A percentile compares a stretch with the other conserved stretches of the same genome.
Evolutionary conservation across 2,329 filamentous ascomycete genomes (phyloP).

Genomic region (Calonectria pauciramosa): DNA sequence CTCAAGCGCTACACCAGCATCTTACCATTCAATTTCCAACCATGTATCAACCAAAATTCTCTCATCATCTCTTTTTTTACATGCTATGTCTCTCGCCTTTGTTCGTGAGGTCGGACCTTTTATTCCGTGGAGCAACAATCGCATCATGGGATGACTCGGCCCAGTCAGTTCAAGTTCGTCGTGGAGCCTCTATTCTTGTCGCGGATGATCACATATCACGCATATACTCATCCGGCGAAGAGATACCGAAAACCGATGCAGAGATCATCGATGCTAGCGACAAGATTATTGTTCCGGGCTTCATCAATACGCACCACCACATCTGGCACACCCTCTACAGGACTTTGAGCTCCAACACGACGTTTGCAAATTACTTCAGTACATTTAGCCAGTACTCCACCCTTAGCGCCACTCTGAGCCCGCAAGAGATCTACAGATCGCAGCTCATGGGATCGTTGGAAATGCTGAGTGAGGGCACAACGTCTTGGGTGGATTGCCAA

Average conservation of each 20-base stretch:
- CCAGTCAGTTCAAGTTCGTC: background rate
- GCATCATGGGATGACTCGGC: background rate
- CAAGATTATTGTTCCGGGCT: conserved; percentile 68
- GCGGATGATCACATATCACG: background rate
- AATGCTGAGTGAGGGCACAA: conserved; percentile 65
- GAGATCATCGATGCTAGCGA: conserved; percentile 60
- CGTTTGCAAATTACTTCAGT: conserved; percentile 61
- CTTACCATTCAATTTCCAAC: too few relatives aligned
- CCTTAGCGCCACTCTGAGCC: conserved; percentile 47
- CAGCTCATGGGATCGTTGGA: conserved; percentile 64
- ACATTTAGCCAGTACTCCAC: conserved; percentile 54
- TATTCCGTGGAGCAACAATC: background rate
- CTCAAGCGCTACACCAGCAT: too few relatives aligned
- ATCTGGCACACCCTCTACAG: conserved; percentile 69
- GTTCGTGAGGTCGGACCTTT: background rate
- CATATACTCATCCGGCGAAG: background rate
- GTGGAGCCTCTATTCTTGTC: background rate
- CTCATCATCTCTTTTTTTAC: background rate
- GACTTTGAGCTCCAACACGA: conserved; percentile 65
- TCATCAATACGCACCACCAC: conserved; percentile 69
- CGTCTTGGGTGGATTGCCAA: conserved; percentile 65
- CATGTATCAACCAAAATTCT: too few relatives aligned
- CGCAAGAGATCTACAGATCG: conserved; percentile 61
- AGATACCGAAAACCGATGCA: background rate
- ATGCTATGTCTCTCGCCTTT: background rate